Evolutionary conservation across 2,329 filamentous ascomycete genomes (phyloP), one percentile per base, ranked within the genome.

Genomic region (Epichloe elymi): DNA sequence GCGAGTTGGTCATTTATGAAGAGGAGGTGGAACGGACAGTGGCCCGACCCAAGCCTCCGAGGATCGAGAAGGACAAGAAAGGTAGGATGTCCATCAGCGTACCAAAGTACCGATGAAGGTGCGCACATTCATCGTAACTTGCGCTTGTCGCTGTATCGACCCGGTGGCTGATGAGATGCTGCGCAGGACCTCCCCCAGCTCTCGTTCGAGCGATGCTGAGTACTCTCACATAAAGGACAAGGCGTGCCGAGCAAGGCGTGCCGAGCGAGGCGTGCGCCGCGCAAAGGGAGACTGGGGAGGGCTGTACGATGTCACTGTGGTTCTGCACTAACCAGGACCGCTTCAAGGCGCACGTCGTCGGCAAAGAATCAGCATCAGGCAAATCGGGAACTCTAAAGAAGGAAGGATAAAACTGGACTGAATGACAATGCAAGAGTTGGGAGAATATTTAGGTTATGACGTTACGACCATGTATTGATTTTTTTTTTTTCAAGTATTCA

Each of bases 71-170:
- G 75, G 88, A 96, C 72, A 85, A 85, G 75, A 93, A 87, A 89
- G 89, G 90, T 94, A 93, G 84, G 86, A 83, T 93, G 81, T 80
- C 83, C 74, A 82, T 90, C 72, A 86, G 85, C 73, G 79, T 87
- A 69, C 86, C 85, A 63, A 81, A 82, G 72, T 77, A 81, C 69
- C 79, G 73, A 69, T 76, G 70, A 74, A 75, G 72, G 73, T 75
- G 70, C 66, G 74, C 66, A 60, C 60, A 60, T 60, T 57, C 57
- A 54, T 46, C 57, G 49, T 49, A 49, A 45, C 44, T 51, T 52
- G 39, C 36, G 39, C 50, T 45, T 51, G 50, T 54, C 41, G 49
- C 36, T 48, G 49, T 51, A 54, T 44, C 51, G 56, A 56, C 50
- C 52, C 51, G 55, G 54, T 52, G 58, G 61, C 66, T 69, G 63